Evolutionary conservation across 192 early-diverging fungal species (phyloP).

Genomic region (Coemansia furcata): DNA sequence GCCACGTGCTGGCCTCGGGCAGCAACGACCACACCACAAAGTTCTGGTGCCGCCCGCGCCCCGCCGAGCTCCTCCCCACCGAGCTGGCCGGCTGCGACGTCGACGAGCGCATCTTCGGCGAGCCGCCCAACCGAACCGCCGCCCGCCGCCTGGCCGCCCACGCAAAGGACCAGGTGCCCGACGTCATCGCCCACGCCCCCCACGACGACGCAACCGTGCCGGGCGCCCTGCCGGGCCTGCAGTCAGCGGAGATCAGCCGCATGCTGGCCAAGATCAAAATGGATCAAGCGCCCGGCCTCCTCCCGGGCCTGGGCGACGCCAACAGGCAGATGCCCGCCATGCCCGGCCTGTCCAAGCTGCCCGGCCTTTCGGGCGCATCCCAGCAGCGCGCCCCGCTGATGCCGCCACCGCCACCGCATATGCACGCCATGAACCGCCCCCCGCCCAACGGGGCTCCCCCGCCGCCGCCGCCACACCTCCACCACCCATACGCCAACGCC

Average conservation of each 20-base stretch:
- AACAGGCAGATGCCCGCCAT: not conserved
- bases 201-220: not conserved
- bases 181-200: too few relatives aligned
- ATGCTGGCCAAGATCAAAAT: constrained; percentile 47
- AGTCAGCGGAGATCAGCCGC: constrained; percentile 27
- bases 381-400: constrained; percentile 1
- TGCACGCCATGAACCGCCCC: not conserved
- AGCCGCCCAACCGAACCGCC: constrained; percentile 14
- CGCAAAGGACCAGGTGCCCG: too few relatives aligned
- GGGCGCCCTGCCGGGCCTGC: constrained; percentile 20
- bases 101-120: constrained; percentile 37
- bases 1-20: constrained; percentile 90
- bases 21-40: constrained; percentile 95
- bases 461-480: constrained; percentile 1
- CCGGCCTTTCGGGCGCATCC: not conserved
- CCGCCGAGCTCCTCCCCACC: constrained; percentile 60
- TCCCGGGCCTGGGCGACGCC: constrained; percentile 23
- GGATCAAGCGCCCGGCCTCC: constrained; percentile 12
- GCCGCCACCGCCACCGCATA: constrained; percentile 3
- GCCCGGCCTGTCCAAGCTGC: constrained; percentile 8
- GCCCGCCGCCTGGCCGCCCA: constrained; percentile 12
- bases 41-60: constrained; percentile 93
- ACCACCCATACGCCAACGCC: not conserved
- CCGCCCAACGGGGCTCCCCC: not conserved
- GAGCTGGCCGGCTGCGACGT: constrained; percentile 30